Percentiles rank a stretch among this genome's conserved stretches.
phyloP scores from a whole-genome alignment of 192 early-diverging fungal genomes.

The Pilobolus umbonatus region DNA sequence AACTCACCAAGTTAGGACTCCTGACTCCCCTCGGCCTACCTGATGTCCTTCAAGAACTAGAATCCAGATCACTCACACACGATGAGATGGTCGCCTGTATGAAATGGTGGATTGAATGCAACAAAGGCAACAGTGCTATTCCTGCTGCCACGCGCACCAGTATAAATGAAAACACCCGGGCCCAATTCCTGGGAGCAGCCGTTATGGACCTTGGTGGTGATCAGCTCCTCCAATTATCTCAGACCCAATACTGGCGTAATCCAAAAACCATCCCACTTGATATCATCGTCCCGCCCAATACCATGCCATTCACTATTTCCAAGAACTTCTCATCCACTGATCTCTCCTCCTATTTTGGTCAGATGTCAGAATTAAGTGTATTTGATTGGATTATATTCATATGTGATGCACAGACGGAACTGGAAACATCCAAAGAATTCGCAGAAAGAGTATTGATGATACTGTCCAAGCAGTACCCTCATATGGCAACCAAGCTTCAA shows the following conservation, averaged over 20 bases:
- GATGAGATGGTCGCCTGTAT: conserved; percentile 63
- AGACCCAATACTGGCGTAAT: conserved; percentile 59
- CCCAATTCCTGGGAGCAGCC: conserved; percentile 44
- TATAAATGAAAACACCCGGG: background rate
- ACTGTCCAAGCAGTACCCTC: conserved; percentile 43
- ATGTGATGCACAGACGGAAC: conserved; percentile 32
- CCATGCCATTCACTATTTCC: conserved; percentile 59
- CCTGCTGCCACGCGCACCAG: conserved; percentile 17
- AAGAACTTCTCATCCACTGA: conserved; percentile 59
- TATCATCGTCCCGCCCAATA: conserved; percentile 54
- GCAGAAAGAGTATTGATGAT: conserved; percentile 62
- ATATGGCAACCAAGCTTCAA: conserved; percentile 35
- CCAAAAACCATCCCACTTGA: conserved; percentile 59
- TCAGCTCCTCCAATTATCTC: conserved; percentile 38
- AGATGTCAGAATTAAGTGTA: conserved; percentile 51
- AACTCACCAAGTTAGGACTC: conserved; percentile 41
- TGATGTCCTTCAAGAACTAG: conserved; percentile 67
- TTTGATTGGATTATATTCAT: conserved; percentile 62
- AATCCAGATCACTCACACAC: conserved; percentile 44
- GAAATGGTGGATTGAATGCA: conserved; percentile 71
- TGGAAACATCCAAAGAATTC: conserved; percentile 50
- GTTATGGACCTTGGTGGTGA: conserved; percentile 42
- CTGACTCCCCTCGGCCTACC: conserved; percentile 48
- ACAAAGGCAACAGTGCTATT: conserved; percentile 25
- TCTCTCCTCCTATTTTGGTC: conserved; percentile 44